These are phyloP conservation scores for Fusarium foetens DNA, from an alignment of 2,329 filamentous ascomycete genomes.

Conservation along the genomic window DNA sequence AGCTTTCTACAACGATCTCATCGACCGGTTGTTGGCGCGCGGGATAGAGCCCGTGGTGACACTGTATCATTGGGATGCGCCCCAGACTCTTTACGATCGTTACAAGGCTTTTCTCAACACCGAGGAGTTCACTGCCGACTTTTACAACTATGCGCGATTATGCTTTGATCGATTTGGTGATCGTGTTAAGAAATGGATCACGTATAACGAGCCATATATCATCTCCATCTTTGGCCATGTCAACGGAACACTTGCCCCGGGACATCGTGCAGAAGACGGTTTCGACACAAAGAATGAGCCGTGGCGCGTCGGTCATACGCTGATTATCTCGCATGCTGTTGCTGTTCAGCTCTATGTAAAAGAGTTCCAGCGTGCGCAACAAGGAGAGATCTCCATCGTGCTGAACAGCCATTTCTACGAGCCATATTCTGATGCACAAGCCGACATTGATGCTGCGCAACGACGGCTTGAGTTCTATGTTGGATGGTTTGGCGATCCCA, in stretches of 20 bases:
- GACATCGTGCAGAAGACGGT: not conserved
- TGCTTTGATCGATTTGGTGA: not conserved
- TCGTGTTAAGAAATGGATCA: conserved; percentile 41
- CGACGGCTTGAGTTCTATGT: not conserved
- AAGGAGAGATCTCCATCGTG: not conserved
- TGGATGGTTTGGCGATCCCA: not conserved
- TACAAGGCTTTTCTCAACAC: not conserved
- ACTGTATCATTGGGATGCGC: conserved; percentile 1
- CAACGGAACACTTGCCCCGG: conserved; percentile 35
- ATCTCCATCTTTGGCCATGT: conserved; percentile 39
- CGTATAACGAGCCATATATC: conserved; percentile 46
- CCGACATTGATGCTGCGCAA: not conserved
- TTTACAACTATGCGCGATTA: not conserved
- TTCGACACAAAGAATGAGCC: not conserved
- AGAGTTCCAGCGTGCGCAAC: not conserved
- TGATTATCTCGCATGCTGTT: not conserved
- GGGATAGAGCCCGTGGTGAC: not conserved
- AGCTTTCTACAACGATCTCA: conserved; percentile 2
- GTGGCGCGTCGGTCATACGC: not conserved
- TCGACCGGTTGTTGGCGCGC: not conserved
- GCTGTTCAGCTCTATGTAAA: not conserved
- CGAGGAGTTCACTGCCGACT: not conserved
- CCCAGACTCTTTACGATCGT: not conserved
- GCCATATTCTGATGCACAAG: not conserved
- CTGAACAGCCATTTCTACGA: conserved; percentile 5